Conservation (phyloP, 2,329 filamentous ascomycete genomes). For the Cercospora sojina region DNA sequence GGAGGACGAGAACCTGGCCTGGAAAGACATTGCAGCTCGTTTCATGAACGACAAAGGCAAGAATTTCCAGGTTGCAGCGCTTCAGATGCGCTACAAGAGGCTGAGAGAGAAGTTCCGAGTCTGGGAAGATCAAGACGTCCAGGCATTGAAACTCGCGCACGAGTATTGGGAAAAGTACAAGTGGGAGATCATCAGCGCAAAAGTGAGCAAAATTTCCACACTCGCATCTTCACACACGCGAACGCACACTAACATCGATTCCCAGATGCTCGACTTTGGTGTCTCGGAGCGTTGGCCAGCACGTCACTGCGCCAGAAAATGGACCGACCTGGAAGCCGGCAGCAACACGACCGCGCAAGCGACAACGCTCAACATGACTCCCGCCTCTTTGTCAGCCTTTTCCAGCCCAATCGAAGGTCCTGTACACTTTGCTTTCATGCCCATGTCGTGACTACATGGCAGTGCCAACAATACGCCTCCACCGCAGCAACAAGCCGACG, state of each 20-base stretch:
- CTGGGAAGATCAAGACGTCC: slow-evolving; percentile 53
- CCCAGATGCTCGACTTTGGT: slow-evolving; percentile 54
- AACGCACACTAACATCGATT: neutral
- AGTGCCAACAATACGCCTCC: slow-evolving; percentile 4
- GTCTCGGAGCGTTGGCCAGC: slow-evolving; percentile 53
- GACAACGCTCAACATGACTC: slow-evolving; percentile 28
- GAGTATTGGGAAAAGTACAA: slow-evolving; percentile 56
- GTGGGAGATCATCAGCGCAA: slow-evolving; percentile 54
- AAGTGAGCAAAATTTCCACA: slow-evolving; percentile 41
- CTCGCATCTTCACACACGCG: neutral
- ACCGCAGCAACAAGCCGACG: neutral
- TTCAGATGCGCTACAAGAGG: slow-evolving; percentile 57
- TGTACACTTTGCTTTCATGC: slow-evolving; percentile 35
- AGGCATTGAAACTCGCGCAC: slow-evolving; percentile 51
- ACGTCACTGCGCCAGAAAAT: slow-evolving; percentile 52
- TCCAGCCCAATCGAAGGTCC: slow-evolving; percentile 33
- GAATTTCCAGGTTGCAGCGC: slow-evolving; percentile 51
- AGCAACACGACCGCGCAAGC: slow-evolving; percentile 30
- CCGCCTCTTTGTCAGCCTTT: slow-evolving; percentile 31
- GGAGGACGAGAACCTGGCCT: slow-evolving; percentile 53
- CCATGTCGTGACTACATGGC: slow-evolving; percentile 33
- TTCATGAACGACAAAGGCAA: slow-evolving; percentile 52
- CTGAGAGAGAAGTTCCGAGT: slow-evolving; percentile 52
- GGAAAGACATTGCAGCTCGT: slow-evolving; percentile 55
- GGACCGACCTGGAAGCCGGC: slow-evolving; percentile 45